phyloP scores from a whole-genome alignment of 1,284 basidiomycete species.

The Bjerkandera adusta region DNA sequence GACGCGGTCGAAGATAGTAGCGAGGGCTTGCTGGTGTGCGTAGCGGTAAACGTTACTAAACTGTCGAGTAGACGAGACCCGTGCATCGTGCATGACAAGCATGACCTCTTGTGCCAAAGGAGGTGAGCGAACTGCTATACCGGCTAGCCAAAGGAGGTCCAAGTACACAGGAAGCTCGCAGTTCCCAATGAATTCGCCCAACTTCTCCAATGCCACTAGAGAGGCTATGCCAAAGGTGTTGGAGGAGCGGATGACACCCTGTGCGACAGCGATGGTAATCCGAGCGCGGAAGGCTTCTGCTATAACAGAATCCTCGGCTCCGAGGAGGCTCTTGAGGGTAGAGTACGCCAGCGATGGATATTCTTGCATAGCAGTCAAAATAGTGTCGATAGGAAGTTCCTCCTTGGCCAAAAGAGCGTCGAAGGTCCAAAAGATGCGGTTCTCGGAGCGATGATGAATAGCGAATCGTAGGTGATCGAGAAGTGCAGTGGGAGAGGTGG shows the following conservation, averaged over 20 bases:
- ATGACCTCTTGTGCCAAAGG: constrained; percentile 56
- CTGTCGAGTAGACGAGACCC: constrained; percentile 20
- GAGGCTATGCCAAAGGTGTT: constrained; percentile 51
- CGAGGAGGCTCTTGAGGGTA: constrained; percentile 44
- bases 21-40: constrained; percentile 51
- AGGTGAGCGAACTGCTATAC: constrained; percentile 47
- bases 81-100: constrained; percentile 54
- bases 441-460: constrained; percentile 47
- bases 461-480: constrained; percentile 26
- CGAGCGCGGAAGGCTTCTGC: constrained; percentile 25
- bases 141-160: constrained; percentile 48
- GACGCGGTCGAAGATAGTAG: constrained; percentile 55
- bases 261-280: constrained; percentile 38
- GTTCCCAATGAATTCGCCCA: constrained; percentile 39
- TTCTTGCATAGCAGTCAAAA: constrained; percentile 43
- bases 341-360: constrained; percentile 53
- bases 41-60: constrained; percentile 35
- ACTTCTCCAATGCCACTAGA: constrained; percentile 55
- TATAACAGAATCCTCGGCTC: constrained; percentile 35
- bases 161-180: constrained; percentile 44
- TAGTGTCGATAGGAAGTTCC: constrained; percentile 32
- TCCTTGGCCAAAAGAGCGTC: constrained; percentile 31
- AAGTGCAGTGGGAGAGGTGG: constrained; percentile 8
- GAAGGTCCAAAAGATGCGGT: constrained; percentile 53
- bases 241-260: constrained; percentile 49